Percentiles rank a stretch among this genome's conserved stretches.
Conservation (phyloP, 768 basidiomycete species). For the Leccinum barrowsii region DNA sequence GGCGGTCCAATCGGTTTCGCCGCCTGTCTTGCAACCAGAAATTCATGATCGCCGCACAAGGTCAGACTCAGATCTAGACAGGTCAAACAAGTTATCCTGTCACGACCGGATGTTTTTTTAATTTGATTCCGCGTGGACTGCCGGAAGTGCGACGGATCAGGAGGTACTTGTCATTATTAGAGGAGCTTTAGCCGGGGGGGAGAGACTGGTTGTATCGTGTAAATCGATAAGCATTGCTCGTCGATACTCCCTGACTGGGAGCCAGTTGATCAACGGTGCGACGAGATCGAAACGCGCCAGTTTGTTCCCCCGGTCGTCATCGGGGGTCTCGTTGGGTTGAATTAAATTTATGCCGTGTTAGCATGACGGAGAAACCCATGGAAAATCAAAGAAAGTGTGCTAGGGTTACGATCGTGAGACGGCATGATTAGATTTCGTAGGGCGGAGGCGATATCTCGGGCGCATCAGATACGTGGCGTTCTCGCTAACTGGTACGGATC, state of each 20-base stretch:
- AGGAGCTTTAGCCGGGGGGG: no score
- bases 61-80: not conserved
- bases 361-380: not conserved
- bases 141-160: not conserved
- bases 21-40: not conserved
- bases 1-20: not conserved
- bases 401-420: not conserved
- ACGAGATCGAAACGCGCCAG: not conserved
- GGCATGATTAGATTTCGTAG: not conserved
- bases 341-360: not conserved
- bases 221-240: not conserved
- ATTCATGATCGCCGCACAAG: not conserved
- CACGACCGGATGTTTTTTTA: not conserved
- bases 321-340: no score
- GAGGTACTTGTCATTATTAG: not conserved
- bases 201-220: not conserved
- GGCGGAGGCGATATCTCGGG: not conserved
- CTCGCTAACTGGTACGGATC: constrained; percentile 7
- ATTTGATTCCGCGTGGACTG: not conserved
- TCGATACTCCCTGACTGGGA: not conserved
- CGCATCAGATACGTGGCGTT: constrained; percentile 6
- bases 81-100: not conserved
- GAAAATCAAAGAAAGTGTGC: not conserved
- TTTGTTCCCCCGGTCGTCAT: not conserved
- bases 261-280: not conserved